Percentiles rank a stretch among this genome's conserved stretches.
These are phyloP conservation scores for Phyllosticta paracitricarpa DNA, from an alignment of 2,329 filamentous ascomycete species.

Conservation along the genomic window DNA sequence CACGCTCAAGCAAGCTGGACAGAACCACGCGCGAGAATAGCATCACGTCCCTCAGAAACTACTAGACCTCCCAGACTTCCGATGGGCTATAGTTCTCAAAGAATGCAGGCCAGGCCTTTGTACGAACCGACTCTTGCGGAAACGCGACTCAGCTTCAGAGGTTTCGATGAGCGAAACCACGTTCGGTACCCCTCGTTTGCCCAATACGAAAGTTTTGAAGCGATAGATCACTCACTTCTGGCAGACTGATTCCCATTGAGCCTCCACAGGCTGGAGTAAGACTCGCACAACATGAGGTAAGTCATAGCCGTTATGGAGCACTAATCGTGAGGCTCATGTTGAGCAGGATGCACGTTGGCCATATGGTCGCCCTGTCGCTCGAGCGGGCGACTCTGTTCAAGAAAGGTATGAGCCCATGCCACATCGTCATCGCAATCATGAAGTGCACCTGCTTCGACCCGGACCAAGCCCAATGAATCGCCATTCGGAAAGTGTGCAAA, in stretches of 20 bases:
- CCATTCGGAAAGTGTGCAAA: not conserved
- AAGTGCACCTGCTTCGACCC: not conserved
- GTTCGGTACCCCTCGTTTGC: not conserved
- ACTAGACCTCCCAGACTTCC: not conserved
- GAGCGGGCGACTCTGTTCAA: not conserved
- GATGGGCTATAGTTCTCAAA: not conserved
- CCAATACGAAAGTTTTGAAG: not conserved
- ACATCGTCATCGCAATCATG: not conserved
- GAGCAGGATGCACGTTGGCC: not conserved
- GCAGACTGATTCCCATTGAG: not conserved
- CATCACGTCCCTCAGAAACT: not conserved
- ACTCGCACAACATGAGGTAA: not conserved
- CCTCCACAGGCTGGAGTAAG: not conserved
- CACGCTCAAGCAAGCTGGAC: slow-evolving; percentile 14
- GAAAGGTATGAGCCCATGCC: not conserved
- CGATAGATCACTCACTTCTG: not conserved
- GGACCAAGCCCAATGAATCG: not conserved
- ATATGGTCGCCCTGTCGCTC: not conserved
- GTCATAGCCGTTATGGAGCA: not conserved
- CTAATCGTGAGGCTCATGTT: not conserved
- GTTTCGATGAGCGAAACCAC: not conserved
- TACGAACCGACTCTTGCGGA: not conserved
- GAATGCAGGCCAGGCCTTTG: not conserved
- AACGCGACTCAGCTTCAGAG: not conserved
- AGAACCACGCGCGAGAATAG: not conserved